These are phyloP conservation scores for Ampelomyces quisqualis DNA, from an alignment of 2,329 filamentous ascomycete genomes.

Conservation along the genomic window DNA sequence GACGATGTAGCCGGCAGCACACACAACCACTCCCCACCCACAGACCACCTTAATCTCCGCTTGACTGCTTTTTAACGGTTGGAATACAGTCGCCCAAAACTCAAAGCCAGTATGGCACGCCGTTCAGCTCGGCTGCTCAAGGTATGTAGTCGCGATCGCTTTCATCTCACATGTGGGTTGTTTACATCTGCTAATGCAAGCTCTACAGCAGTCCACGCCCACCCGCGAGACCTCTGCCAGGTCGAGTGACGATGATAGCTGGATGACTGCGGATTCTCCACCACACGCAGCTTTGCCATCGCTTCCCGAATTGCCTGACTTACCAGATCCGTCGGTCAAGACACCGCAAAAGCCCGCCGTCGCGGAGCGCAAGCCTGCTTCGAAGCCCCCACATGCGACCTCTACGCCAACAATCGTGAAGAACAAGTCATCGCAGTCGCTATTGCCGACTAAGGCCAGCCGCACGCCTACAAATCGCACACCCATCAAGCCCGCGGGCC, in stretches of 20 bases:
- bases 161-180: conserved; percentile 16
- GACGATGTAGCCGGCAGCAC: not conserved
- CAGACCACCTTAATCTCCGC: conserved; percentile 29
- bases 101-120: conserved; percentile 34
- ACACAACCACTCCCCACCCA: conserved; percentile 20
- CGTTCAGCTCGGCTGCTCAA: conserved; percentile 42
- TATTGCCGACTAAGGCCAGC: conserved; percentile 20
- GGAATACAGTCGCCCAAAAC: conserved; percentile 10
- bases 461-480: conserved; percentile 62
- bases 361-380: conserved; percentile 18
- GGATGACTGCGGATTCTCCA: conserved; percentile 32
- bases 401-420: conserved; percentile 52
- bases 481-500: conserved; percentile 67
- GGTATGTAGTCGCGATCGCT: conserved; percentile 22
- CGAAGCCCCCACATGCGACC: conserved; percentile 26
- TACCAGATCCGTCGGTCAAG: conserved; percentile 21
- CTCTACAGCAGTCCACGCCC: conserved; percentile 30
- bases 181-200: conserved; percentile 33
- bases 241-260: conserved; percentile 26
- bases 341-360: conserved; percentile 26
- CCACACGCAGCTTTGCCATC: conserved; percentile 23
- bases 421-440: conserved; percentile 26
- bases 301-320: conserved; percentile 23
- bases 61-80: conserved; percentile 9
- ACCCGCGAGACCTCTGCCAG: conserved; percentile 16